Percentiles rank a stretch among this genome's conserved stretches.
Evolutionary conservation across 257 asterid genomes (phyloP).

Genomic region (Scutellaria minor): DNA sequence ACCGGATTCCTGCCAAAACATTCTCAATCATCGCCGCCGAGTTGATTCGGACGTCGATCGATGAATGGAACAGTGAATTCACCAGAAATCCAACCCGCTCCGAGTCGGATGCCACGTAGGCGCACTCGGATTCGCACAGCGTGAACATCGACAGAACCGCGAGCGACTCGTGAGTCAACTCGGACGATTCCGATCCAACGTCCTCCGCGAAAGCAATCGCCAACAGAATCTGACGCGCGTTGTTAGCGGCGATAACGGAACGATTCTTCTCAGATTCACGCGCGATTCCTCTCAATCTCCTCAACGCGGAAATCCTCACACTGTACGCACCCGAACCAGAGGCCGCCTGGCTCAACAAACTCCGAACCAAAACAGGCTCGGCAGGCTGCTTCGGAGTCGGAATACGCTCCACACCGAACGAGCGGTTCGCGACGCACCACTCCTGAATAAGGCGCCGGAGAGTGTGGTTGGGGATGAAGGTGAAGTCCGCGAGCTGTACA

Average conservation of each 20-base stretch:
- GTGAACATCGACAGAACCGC: slow-evolving; percentile 66
- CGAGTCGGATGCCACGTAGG: slow-evolving; percentile 62
- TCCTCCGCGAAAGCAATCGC: slow-evolving; percentile 49
- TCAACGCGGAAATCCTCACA: slow-evolving; percentile 62
- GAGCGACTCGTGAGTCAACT: slow-evolving; percentile 66
- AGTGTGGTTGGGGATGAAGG: slow-evolving; percentile 90
- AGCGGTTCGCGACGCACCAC: slow-evolving; percentile 92
- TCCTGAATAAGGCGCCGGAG: slow-evolving; percentile 93
- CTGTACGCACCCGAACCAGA: slow-evolving; percentile 46
- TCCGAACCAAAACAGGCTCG: slow-evolving; percentile 77
- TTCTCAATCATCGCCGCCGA: slow-evolving; percentile 85
- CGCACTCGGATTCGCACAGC: slow-evolving; percentile 69
- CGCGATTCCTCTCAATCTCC: slow-evolving; percentile 65
- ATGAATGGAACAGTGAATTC: slow-evolving; percentile 71
- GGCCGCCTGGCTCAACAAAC: slow-evolving; percentile 63
- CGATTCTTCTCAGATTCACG: slow-evolving; percentile 90
- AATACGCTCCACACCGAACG: slow-evolving; percentile 82
- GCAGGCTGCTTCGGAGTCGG: slow-evolving; percentile 99
- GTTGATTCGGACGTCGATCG: slow-evolving; percentile 78
- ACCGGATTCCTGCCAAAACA: slow-evolving; percentile 65
- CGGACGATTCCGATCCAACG: slow-evolving; percentile 51
- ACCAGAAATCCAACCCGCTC: slow-evolving; percentile 61
- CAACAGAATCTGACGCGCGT: slow-evolving; percentile 58
- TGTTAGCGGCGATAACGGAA: slow-evolving; percentile 56
- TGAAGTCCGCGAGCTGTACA: slow-evolving; percentile 69